Evolutionary conservation across 192 early-diverging fungal species (phyloP).

Genomic region (Thoreauomyces humboldtii): DNA sequence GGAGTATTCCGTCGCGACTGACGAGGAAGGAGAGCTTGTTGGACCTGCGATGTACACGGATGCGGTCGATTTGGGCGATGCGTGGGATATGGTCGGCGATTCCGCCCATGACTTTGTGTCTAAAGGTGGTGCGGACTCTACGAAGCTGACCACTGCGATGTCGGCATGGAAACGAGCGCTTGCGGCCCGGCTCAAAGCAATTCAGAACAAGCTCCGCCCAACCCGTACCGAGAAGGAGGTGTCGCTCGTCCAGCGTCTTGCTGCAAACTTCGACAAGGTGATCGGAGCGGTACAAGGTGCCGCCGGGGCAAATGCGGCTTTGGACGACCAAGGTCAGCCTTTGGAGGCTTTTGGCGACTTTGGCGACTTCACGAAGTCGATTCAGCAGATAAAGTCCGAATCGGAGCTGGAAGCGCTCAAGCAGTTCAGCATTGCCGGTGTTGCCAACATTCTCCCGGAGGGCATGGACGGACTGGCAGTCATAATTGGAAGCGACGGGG

Average conservation of each 20-base stretch:
- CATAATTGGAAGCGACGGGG: neutral
- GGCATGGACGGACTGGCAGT: neutral
- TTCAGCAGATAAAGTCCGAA: neutral
- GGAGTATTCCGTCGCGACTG: neutral
- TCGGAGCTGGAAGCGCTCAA: constrained; percentile 3
- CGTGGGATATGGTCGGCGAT: neutral
- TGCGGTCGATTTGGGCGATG: neutral
- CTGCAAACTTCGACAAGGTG: neutral
- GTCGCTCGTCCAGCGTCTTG: neutral
- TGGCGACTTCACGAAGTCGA: neutral
- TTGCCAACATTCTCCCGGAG: neutral
- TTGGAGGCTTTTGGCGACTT: neutral
- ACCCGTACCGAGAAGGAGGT: neutral
- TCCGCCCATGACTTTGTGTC: neutral
- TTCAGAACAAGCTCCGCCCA: neutral
- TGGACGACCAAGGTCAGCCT: neutral
- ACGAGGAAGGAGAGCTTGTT: neutral
- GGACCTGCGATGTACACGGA: neutral
- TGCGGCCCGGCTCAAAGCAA: neutral
- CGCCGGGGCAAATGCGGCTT: neutral
- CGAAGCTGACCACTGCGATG: neutral
- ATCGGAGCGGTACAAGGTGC: neutral
- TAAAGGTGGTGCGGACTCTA: neutral
- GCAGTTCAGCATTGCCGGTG: constrained; percentile 7
- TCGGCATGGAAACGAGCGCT: neutral